Conservation (phyloP, 106 monocot species). For the Vanilla planifolia region DNA sequence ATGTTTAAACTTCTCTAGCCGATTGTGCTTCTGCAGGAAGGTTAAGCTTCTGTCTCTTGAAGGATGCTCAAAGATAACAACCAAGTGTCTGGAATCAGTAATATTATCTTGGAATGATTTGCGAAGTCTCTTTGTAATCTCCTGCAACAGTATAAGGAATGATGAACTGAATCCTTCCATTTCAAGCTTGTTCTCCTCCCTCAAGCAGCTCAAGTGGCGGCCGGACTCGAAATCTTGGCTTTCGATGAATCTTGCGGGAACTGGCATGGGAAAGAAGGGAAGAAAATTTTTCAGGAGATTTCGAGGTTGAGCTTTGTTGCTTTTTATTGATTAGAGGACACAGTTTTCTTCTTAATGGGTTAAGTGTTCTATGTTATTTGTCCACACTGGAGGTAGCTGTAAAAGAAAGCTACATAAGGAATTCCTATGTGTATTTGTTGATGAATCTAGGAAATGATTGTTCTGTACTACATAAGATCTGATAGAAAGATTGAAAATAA, state of each 20-base stretch:
- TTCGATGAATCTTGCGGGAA: constrained; percentile 46
- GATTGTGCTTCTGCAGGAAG: constrained; percentile 55
- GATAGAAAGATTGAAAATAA: no score
- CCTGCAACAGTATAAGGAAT: constrained; percentile 75
- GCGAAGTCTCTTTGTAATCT: constrained; percentile 62
- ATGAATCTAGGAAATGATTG: no score
- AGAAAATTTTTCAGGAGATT: constrained; percentile 63
- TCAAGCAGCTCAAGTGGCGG: constrained; percentile 91
- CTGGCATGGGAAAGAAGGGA: constrained; percentile 90
- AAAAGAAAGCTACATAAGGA: no score
- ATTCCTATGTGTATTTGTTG: no score
- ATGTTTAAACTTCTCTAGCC: no score
- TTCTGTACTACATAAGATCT: no score
- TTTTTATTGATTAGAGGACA: no score
- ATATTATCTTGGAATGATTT: constrained; percentile 72
- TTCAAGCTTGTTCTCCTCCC: constrained; percentile 56
- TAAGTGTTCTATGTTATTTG: no score
- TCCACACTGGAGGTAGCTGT: no score
- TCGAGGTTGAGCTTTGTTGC: constrained; percentile 4
- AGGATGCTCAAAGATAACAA: constrained; percentile 75
- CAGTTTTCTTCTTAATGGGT: no score
- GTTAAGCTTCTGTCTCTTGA: constrained; percentile 67
- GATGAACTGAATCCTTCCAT: constrained; percentile 58
- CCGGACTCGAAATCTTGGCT: constrained; percentile 77
- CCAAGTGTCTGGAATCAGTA: constrained; percentile 77